These are phyloP conservation scores for Fraxinus quadrangulata DNA, from an alignment of 257 asterid species.

Conservation along the genomic window DNA sequence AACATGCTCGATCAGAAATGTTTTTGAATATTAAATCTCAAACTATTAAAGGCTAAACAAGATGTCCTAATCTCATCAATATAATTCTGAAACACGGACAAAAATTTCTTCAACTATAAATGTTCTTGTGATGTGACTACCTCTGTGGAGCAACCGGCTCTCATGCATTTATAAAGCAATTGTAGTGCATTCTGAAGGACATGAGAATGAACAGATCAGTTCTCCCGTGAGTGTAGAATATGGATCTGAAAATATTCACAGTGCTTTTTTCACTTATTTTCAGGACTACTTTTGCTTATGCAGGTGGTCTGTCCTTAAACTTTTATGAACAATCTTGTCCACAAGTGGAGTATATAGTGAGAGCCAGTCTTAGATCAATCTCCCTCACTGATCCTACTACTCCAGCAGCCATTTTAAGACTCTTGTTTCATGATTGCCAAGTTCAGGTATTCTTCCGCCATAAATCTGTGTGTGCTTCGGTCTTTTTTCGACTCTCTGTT, in stretches of 20 bases:
- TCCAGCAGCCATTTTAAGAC: slow-evolving; percentile 53
- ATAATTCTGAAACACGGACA: neutral
- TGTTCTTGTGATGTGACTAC: neutral
- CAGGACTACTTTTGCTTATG: slow-evolving; percentile 16
- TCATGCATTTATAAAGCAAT: neutral
- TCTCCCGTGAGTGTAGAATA: slow-evolving; percentile 3
- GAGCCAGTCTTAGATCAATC: slow-evolving; percentile 31
- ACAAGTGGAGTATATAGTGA: slow-evolving; percentile 39
- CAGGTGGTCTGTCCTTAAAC: slow-evolving; percentile 24
- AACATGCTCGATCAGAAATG: no score
- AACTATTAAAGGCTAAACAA: neutral
- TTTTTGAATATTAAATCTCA: neutral
- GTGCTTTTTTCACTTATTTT: slow-evolving; percentile 7
- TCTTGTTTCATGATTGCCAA: slow-evolving; percentile 70
- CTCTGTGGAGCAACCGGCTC: neutral
- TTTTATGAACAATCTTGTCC: slow-evolving; percentile 48
- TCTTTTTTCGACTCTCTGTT: neutral
- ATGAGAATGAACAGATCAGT: neutral
- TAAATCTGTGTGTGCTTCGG: neutral
- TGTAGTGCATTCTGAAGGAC: neutral
- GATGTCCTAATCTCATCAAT: neutral
- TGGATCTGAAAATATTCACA: slow-evolving; percentile 14
- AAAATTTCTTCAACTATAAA: neutral
- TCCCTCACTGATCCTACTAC: slow-evolving; percentile 47
- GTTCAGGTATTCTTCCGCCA: slow-evolving; percentile 45